Percentiles rank a stretch among this genome's conserved stretches.
Evolutionary conservation across 345 rosid species (phyloP).

Genomic region (Rhodamnia argentea): DNA sequence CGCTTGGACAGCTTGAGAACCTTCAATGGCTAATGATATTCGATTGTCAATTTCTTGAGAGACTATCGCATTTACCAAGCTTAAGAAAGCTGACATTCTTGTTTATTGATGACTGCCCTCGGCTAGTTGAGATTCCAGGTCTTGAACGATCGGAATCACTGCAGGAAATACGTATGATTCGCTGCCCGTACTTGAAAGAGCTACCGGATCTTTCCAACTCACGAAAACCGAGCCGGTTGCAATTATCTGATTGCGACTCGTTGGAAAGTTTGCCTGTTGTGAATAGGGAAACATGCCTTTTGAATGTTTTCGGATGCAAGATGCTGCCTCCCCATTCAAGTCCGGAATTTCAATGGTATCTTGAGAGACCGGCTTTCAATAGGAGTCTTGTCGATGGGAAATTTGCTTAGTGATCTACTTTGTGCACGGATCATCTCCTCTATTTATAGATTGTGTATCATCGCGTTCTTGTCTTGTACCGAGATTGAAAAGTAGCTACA

Average conservation of each 20-base stretch:
- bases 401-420: too few species aligned
- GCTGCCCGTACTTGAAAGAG: neutral
- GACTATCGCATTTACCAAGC: neutral
- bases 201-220: neutral
- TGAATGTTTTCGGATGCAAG: neutral
- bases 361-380: too few species aligned
- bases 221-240: neutral
- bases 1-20: neutral
- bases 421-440: too few species aligned
- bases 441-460: too few species aligned
- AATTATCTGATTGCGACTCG: neutral
- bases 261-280: neutral
- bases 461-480: too few species aligned
- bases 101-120: too few species aligned
- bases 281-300: neutral
- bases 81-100: neutral
- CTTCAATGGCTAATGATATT: neutral
- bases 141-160: neutral
- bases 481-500: too few species aligned
- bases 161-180: neutral
- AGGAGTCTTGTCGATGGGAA: too few species aligned
- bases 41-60: neutral
- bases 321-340: neutral
- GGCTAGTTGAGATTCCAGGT: neutral
- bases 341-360: neutral